Evolutionary conservation across 352 stramenopile species (phyloP).

Genomic region (Globisporangium ultimum): DNA sequence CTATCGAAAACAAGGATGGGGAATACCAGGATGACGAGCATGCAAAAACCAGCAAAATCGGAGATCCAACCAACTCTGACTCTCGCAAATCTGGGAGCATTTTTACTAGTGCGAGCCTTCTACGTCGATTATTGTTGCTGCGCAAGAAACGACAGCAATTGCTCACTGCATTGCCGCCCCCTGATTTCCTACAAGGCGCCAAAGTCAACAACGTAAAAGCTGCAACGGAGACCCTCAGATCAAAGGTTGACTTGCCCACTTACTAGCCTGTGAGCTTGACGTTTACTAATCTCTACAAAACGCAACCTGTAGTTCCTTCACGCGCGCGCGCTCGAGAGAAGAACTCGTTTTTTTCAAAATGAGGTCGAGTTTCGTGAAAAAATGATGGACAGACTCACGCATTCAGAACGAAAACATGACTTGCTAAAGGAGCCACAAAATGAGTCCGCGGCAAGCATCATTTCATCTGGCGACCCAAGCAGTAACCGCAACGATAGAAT

Average conservation of each 20-base stretch:
- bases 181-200: conserved; percentile 31
- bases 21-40: background rate
- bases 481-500: conserved; percentile 16
- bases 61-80: background rate
- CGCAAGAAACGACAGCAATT: conserved; percentile 31
- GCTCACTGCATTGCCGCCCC: conserved; percentile 17
- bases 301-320: conserved; percentile 28
- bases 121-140: conserved; percentile 37
- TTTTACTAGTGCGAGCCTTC: conserved; percentile 17
- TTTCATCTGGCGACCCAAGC: background rate
- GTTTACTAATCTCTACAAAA: no score
- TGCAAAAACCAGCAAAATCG: background rate
- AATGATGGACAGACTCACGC: conserved; percentile 15
- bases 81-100: background rate
- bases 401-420: conserved; percentile 11
- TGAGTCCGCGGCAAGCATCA: background rate
- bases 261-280: no score
- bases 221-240: conserved; percentile 36
- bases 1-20: background rate
- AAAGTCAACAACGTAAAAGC: conserved; percentile 29
- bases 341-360: conserved; percentile 18
- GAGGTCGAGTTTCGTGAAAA: conserved; percentile 21
- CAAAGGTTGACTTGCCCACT: no score
- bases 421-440: background rate
- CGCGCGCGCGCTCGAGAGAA: conserved; percentile 31